Base-by-base conservation (phyloP, 140 eudicot genomes). In the Senecio squalidus region DNA sequence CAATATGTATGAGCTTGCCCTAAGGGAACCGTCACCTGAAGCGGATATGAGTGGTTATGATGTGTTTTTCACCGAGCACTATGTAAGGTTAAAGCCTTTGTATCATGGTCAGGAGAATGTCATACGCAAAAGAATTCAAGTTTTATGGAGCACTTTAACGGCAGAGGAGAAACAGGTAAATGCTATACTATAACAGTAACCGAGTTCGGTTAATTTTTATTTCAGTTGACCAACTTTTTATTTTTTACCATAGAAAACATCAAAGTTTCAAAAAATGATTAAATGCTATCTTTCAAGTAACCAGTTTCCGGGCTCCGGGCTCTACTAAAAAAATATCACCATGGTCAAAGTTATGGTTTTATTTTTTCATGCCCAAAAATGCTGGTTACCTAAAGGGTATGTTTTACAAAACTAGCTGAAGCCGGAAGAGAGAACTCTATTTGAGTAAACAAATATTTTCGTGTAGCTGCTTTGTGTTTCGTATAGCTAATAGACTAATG, bases 151-250 rank as follows among this genome's bases (percentile, higher is more conserved):
- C 59, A 70, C 79, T 57, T 68, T 86, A 24, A 55, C 91, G 5
- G 79, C 78, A 70, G 87, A 79, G 55, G 98, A 86, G 62, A 80
- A 73, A 62, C 81, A 74, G 98, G 98, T 83, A 68, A 62, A 43
- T 53, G 4, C 6, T 6, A 10, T n/a, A 23, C 27, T 5, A 23
- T 25, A 6, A 2, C 4, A 31, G 6, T 31, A 5, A 10, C 38
- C 9, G 9, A 7, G 6, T 31, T 33, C 9, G 13, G 13, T 33
- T 33, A 33, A 33, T 33, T 33, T 11, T 31, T 0, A 5, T 31
- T 31, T 5, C 38, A 6, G 11, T 31, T 10, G 1, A 31, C 38
- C 38, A 7, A 4, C 6, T 10, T 31, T 31, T 31, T 7, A 31
- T 31, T 5, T 10, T 31, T 5, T 10, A 7, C 38, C 38, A 31